Percentiles rank a stretch among this genome's conserved stretches.
phyloP scores from a whole-genome alignment of 2,329 filamentous ascomycete species.

The Fonsecaea pugnacius region DNA sequence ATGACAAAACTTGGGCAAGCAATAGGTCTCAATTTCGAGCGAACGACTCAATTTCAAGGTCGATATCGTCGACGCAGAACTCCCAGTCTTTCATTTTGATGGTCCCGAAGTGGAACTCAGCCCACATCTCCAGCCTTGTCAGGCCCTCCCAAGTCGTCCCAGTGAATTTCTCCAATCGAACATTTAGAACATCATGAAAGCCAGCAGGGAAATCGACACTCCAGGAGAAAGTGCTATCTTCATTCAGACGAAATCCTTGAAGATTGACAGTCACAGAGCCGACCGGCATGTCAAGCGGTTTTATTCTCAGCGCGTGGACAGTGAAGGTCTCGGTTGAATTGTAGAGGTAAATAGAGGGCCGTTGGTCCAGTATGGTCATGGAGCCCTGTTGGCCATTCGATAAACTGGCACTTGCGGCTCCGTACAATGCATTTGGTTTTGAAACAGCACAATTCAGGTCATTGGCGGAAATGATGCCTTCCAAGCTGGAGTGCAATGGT shows the following conservation, averaged over 20 bases:
- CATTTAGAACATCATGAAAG: conserved; percentile 35
- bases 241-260: conserved; percentile 14
- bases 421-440: conserved; percentile 39
- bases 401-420: not conserved
- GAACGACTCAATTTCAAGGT: conserved; percentile 23
- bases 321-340: conserved; percentile 30
- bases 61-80: conserved; percentile 39
- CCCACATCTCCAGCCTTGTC: conserved; percentile 34
- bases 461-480: conserved; percentile 31
- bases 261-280: conserved; percentile 27
- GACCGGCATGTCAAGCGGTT: conserved; percentile 37
- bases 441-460: conserved; percentile 40
- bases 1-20: not conserved
- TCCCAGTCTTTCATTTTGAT: conserved; percentile 37
- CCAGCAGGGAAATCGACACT: conserved; percentile 37
- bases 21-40: not conserved
- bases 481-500: conserved; percentile 30
- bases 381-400: not conserved
- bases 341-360: conserved; percentile 24
- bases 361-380: not conserved
- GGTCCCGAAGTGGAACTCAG: conserved; percentile 35
- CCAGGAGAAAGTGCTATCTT: conserved; percentile 29
- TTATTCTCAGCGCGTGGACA: conserved; percentile 35
- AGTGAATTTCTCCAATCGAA: conserved; percentile 35
- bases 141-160: conserved; percentile 32